Evolutionary conservation across 495 filamentous ascomycete genomes (phyloP).

Genomic region (Bombardia bombarda): DNA sequence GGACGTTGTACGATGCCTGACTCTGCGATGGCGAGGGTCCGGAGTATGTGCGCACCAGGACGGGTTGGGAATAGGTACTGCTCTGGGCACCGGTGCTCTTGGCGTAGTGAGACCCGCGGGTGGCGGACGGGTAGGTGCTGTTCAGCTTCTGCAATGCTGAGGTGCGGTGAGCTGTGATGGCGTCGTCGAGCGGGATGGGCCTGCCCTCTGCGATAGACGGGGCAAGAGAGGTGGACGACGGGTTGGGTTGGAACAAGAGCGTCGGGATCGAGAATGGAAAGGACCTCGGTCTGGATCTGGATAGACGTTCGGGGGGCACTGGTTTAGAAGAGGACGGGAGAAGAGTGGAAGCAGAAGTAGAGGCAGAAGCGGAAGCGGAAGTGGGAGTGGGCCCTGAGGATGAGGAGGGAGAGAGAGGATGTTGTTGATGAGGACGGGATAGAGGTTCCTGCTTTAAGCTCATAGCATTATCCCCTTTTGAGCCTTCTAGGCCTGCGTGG

Average conservation of each 20-base stretch:
- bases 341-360: background rate
- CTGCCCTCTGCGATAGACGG: conserved; percentile 38
- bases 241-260: conserved; percentile 26
- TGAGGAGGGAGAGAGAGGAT: conserved; percentile 14
- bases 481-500: conserved; percentile 7
- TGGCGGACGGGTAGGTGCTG: conserved; percentile 32
- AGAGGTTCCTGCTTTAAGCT: conserved; percentile 10
- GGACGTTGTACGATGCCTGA: conserved; percentile 13
- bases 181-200: conserved; percentile 35
- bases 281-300: conserved; percentile 8
- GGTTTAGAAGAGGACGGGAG: conserved; percentile 9
- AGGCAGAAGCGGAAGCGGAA: background rate
- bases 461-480: conserved; percentile 9
- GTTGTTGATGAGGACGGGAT: background rate
- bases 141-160: conserved; percentile 37
- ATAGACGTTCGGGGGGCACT: conserved; percentile 4
- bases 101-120: conserved; percentile 27
- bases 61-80: conserved; percentile 46
- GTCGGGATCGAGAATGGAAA: conserved; percentile 31
- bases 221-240: conserved; percentile 34
- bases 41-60: conserved; percentile 49
- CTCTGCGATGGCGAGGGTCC: conserved; percentile 23
- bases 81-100: conserved; percentile 39
- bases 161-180: conserved; percentile 30
- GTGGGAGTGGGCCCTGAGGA: conserved; percentile 12